Evolutionary conservation across 2,329 filamentous ascomycete species (phyloP).

Genomic region (Dactylella cylindrospora): DNA sequence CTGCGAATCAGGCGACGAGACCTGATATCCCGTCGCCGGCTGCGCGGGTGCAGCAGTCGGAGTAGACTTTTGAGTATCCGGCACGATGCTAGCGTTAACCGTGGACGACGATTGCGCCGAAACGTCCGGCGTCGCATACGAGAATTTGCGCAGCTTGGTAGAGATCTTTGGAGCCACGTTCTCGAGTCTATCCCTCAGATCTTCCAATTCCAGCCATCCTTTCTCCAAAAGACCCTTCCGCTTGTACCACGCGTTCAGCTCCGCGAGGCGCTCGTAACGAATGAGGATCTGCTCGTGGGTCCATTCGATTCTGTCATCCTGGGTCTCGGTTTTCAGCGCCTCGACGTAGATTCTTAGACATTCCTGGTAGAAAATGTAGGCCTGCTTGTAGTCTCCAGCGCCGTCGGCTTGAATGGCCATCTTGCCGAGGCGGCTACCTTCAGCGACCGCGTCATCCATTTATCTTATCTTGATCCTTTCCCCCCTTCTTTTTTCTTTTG

Average conservation of each 20-base stretch:
- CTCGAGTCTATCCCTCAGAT: constrained; percentile 33
- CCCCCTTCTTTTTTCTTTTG: too few relatives aligned
- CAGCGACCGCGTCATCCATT: constrained; percentile 38
- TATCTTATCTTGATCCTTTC: too few relatives aligned
- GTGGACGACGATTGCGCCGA: neutral
- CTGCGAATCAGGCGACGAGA: constrained; percentile 13
- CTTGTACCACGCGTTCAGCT: constrained; percentile 43
- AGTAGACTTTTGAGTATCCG: constrained; percentile 22
- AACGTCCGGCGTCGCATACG: too few relatives aligned
- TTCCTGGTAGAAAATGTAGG: constrained; percentile 37
- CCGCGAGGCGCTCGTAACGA: constrained; percentile 40
- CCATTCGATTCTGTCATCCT: constrained; percentile 39
- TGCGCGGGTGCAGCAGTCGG: constrained; percentile 9
- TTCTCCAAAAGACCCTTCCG: constrained; percentile 32
- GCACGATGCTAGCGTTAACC: constrained; percentile 9
- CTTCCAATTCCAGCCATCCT: constrained; percentile 38
- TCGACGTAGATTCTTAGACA: constrained; percentile 33
- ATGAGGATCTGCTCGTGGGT: constrained; percentile 40
- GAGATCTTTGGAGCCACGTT: constrained; percentile 40
- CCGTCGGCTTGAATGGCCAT: constrained; percentile 40
- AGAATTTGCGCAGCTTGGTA: constrained; percentile 41
- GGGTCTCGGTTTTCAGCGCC: constrained; percentile 29
- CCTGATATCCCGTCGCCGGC: constrained; percentile 8
- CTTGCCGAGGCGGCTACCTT: constrained; percentile 41
- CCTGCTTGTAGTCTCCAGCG: constrained; percentile 37